These are phyloP conservation scores for Poronia punctata DNA, from an alignment of 495 filamentous ascomycete genomes.

Conservation along the genomic window DNA sequence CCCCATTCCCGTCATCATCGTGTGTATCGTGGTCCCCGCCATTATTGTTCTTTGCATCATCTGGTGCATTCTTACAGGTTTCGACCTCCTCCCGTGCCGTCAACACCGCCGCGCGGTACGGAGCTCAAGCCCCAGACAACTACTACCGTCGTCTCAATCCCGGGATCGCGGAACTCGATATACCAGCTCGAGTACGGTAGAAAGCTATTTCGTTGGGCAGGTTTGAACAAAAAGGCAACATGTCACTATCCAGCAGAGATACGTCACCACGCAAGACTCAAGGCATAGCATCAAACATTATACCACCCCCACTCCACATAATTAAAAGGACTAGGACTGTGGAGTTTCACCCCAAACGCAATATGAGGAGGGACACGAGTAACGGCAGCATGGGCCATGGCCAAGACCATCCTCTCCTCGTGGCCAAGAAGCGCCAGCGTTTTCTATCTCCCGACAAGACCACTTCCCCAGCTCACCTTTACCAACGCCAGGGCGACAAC, in stretches of 20 bases:
- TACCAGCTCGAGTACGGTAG: slow-evolving; percentile 10
- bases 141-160: not conserved
- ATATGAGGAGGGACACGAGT: slow-evolving; percentile 16
- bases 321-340: slow-evolving; percentile 24
- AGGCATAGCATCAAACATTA: slow-evolving; percentile 5
- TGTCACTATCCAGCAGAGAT: slow-evolving; percentile 3
- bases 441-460: not conserved
- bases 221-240: slow-evolving; percentile 7
- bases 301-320: slow-evolving; percentile 22
- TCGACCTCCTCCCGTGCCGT: slow-evolving; percentile 18
- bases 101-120: slow-evolving; percentile 9
- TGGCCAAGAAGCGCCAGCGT: slow-evolving; percentile 17
- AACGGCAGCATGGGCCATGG: slow-evolving; percentile 16
- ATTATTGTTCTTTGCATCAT: slow-evolving; percentile 11
- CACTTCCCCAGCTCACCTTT: not conserved
- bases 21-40: slow-evolving; percentile 53
- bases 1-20: slow-evolving; percentile 39
- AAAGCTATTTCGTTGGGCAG: slow-evolving; percentile 30
- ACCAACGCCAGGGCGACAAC: not conserved
- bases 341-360: slow-evolving; percentile 15
- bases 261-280: not conserved
- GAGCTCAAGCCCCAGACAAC: slow-evolving; percentile 19
- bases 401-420: slow-evolving; percentile 17
- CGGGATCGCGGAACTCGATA: not conserved
- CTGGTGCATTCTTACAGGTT: slow-evolving; percentile 17